Percentiles rank a stretch among this genome's conserved stretches.
Conservation (phyloP, 805 yeast genomes). For the Candida chilensis region DNA sequence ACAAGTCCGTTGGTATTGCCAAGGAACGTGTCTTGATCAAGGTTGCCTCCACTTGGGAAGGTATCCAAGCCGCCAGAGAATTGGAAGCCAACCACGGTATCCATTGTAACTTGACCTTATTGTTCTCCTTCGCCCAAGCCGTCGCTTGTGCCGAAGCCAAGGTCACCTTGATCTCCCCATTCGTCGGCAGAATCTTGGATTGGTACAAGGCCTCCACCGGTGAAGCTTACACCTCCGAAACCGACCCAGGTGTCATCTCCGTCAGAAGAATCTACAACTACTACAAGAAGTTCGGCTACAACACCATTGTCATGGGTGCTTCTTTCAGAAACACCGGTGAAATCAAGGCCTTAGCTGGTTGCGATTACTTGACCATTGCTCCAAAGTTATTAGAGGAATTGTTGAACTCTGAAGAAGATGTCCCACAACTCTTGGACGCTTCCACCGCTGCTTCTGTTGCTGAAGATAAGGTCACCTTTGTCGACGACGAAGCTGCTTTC, state of each 20-base stretch:
- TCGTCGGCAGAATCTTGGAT: constrained; percentile 97
- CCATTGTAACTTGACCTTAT: constrained; percentile 90
- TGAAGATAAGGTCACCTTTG: constrained; percentile 64
- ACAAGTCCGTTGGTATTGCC: constrained; percentile 74
- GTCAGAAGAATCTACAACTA: constrained; percentile 89
- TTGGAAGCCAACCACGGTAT: constrained; percentile 84
- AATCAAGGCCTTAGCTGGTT: constrained; percentile 94
- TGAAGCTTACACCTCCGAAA: constrained; percentile 66
- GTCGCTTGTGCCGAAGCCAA: constrained; percentile 98
- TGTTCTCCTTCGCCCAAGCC: constrained; percentile 95
- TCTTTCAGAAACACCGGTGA: constrained; percentile 97
- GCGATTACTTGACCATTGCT: constrained; percentile 91
- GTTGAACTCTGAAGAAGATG: constrained; percentile 63
- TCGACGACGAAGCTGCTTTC: constrained; percentile 84
- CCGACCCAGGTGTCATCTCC: constrained; percentile 94
- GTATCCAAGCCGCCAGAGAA: constrained; percentile 97
- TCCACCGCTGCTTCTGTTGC: constrained; percentile 46
- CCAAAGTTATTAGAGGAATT: constrained; percentile 89
- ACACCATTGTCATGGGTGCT: constrained; percentile 99
- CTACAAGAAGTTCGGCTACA: constrained; percentile 94
- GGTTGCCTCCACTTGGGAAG: constrained; percentile 98
- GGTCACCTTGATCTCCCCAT: constrained; percentile 94
- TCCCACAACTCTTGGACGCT: constrained; percentile 78
- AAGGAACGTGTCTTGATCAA: constrained; percentile 92
- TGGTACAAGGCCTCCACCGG: constrained; percentile 96